A percentile compares a stretch with the other conserved stretches of the same genome.
Conservation (phyloP, 768 basidiomycete genomes). For the Rhodotorula babjevae region DNA sequence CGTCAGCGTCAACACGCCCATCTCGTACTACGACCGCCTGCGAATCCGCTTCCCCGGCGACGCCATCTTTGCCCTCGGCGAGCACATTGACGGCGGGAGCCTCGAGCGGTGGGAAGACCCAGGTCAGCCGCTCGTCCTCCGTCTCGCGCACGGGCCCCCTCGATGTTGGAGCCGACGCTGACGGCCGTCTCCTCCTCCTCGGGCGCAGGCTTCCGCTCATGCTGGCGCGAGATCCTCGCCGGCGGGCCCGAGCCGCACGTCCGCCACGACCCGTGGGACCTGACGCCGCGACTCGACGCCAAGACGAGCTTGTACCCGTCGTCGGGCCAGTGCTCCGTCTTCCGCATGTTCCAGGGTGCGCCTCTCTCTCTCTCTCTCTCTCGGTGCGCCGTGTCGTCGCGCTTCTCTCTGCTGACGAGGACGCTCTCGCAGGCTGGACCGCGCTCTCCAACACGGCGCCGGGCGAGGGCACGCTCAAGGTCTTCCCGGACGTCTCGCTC, state of each 20-base stretch:
- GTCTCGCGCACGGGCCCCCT: no score
- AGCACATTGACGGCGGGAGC: slow-evolving; percentile 57
- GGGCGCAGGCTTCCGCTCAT: not conserved
- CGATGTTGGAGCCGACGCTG: slow-evolving; percentile 51
- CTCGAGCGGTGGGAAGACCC: slow-evolving; percentile 70
- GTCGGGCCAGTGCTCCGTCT: slow-evolving; percentile 44
- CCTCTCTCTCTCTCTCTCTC: not conserved
- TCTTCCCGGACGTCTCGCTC: slow-evolving; percentile 59
- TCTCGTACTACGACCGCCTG: slow-evolving; percentile 73
- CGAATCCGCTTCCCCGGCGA: slow-evolving; percentile 71
- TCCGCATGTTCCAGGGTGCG: slow-evolving; percentile 47
- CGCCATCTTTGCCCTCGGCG: slow-evolving; percentile 54
- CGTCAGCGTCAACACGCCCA: slow-evolving; percentile 56
- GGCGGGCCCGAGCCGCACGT: slow-evolving; percentile 4
- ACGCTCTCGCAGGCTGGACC: slow-evolving; percentile 24
- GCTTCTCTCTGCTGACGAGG: no score
- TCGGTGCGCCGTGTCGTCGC: not conserved
- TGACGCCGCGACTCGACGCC: slow-evolving; percentile 11
- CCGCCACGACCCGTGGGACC: slow-evolving; percentile 17
- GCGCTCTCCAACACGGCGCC: slow-evolving; percentile 3
- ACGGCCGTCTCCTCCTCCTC: no score
- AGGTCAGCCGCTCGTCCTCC: no score
- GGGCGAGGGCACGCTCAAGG: slow-evolving; percentile 56
- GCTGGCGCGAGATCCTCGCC: not conserved
- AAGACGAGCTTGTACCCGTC: slow-evolving; percentile 20